A percentile compares a stretch with the other conserved stretches of the same genome.
phyloP scores from a whole-genome alignment of 208 protist genomes.

The Leishmania tarentolae region DNA sequence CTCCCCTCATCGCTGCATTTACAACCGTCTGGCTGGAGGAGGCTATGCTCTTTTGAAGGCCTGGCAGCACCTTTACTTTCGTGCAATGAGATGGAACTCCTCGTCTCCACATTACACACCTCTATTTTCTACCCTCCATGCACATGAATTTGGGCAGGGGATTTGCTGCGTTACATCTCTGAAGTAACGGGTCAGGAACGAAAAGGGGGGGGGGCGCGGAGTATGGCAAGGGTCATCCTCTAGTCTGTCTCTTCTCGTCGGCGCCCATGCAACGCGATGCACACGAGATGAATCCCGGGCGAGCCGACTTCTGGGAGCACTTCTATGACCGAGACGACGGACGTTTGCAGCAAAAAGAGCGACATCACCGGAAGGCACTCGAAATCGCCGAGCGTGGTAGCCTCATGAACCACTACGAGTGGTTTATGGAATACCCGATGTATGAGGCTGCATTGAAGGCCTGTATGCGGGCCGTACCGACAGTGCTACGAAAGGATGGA shows the following conservation, averaged over 20 bases:
- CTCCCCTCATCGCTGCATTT: neutral
- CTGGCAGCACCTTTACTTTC: neutral
- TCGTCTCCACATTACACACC: neutral
- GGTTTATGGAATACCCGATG: constrained; percentile 57
- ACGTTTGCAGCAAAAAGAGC: constrained; percentile 40
- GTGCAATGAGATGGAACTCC: neutral
- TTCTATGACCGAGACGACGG: constrained; percentile 58
- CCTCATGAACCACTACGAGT: constrained; percentile 70
- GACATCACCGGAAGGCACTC: constrained; percentile 23
- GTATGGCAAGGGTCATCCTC: neutral
- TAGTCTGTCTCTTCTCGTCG: no score
- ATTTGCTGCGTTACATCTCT: no score
- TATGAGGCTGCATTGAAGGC: constrained; percentile 37
- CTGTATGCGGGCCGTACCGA: constrained; percentile 5
- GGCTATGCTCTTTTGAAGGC: neutral
- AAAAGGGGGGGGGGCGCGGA: no score
- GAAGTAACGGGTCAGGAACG: neutral
- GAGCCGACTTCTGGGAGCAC: constrained; percentile 52
- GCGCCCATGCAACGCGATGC: constrained; percentile 34
- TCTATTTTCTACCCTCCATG: constrained; percentile 7
- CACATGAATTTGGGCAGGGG: neutral
- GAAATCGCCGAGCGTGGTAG: constrained; percentile 35
- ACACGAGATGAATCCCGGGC: constrained; percentile 42
- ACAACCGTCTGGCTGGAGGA: neutral
- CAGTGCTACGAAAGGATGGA: neutral